phyloP scores from a whole-genome alignment of 2,329 filamentous ascomycete species.

The Tolypocladium endophyticum region DNA sequence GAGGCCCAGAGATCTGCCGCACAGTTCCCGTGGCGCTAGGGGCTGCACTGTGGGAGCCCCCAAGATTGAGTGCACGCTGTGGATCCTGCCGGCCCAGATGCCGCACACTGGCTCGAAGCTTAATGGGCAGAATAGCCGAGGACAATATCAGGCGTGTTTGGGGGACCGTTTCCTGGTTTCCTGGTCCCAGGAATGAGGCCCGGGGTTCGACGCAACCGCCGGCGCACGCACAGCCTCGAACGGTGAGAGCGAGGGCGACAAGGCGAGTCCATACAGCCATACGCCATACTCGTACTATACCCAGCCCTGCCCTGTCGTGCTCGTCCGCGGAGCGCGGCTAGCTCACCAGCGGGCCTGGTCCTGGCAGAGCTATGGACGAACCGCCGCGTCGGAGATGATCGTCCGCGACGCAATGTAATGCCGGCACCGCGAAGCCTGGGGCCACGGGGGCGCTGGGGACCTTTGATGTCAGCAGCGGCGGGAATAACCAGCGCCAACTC shows the following conservation, averaged over 20 bases:
- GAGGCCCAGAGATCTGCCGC: conserved; percentile 2
- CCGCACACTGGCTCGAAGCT: background rate
- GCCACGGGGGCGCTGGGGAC: background rate
- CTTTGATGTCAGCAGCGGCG: background rate
- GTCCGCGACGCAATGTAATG: background rate
- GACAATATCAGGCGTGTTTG: background rate
- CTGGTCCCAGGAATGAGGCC: background rate
- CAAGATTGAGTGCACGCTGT: background rate
- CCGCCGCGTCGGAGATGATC: background rate
- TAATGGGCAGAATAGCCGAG: background rate
- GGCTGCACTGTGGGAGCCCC: background rate
- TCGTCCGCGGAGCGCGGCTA: background rate
- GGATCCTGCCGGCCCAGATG: background rate
- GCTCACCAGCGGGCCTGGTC: too few species aligned
- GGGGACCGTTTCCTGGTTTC: background rate
- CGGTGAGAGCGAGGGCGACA: too few species aligned
- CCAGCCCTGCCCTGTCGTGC: too few species aligned
- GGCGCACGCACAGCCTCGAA: too few species aligned
- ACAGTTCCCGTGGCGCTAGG: conserved; percentile 3
- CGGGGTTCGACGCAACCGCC: background rate
- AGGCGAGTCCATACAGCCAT: too few species aligned
- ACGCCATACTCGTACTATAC: too few species aligned
- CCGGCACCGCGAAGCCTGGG: background rate
- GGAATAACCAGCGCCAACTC: background rate
- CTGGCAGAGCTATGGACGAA: background rate